Percentiles rank a stretch among this genome's conserved stretches.
phyloP scores from a whole-genome alignment of 2,329 filamentous ascomycete species.

The Alternaria gansuensis region DNA sequence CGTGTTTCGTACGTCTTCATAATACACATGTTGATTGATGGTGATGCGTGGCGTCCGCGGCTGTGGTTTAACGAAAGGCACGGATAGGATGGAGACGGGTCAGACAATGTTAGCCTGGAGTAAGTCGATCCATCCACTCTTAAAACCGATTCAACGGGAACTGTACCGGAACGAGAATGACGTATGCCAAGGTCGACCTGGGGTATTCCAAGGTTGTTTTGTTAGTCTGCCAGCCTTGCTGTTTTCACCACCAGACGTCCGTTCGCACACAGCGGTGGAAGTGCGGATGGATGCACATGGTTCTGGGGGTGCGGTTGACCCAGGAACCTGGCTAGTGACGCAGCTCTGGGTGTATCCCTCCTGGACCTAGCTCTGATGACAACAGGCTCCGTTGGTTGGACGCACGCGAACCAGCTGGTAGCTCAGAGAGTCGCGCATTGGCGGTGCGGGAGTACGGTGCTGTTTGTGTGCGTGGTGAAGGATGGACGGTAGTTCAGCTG shows the following conservation, averaged over 20 bases:
- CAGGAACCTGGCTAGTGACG: neutral
- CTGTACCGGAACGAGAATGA: slow-evolving; percentile 6
- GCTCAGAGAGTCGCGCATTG: neutral
- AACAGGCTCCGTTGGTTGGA: neutral
- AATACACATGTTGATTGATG: slow-evolving; percentile 46
- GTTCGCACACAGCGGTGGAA: neutral
- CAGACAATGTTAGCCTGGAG: neutral
- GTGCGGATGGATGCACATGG: neutral
- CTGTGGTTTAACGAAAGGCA: neutral
- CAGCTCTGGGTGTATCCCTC: neutral
- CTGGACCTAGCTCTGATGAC: neutral
- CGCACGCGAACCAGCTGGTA: neutral
- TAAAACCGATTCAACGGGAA: neutral
- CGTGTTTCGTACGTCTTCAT: slow-evolving; percentile 44
- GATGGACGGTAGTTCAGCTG: neutral
- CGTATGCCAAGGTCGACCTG: slow-evolving; percentile 20
- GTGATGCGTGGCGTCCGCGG: neutral
- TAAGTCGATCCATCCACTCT: neutral
- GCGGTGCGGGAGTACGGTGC: neutral
- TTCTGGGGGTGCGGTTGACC: neutral
- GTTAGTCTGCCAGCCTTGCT: slow-evolving; percentile 9
- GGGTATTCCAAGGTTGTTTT: slow-evolving; percentile 24
- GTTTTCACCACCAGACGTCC: neutral
- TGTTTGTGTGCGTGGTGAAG: neutral
- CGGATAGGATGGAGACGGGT: neutral